phyloP scores from a whole-genome alignment of 192 early-diverging fungal genomes.

The Coemansia sp. region DNA sequence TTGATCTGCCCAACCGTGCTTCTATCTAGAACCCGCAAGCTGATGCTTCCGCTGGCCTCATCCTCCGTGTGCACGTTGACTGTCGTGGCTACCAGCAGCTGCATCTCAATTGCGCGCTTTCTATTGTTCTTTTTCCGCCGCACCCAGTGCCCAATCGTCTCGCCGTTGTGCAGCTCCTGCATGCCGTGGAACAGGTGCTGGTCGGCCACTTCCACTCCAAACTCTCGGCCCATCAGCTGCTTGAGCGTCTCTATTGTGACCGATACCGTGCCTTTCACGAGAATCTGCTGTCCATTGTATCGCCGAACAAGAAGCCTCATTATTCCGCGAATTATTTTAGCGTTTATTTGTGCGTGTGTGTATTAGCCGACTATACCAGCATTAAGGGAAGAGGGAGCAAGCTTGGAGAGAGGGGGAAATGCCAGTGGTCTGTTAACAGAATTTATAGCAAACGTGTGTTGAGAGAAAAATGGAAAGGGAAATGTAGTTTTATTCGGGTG shows the following conservation, averaged over 20 bases:
- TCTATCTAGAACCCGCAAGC: no score
- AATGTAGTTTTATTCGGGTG: no score
- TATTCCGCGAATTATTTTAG: no score
- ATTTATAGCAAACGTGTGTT: no score
- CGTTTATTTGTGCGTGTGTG: no score
- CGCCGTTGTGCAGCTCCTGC: not conserved
- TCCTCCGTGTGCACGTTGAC: not conserved
- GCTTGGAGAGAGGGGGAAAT: no score
- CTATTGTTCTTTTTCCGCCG: not conserved
- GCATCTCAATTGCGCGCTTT: not conserved
- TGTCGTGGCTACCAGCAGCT: not conserved
- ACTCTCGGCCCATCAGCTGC: not conserved
- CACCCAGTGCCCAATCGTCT: slow-evolving; percentile 1
- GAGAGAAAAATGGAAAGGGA: no score
- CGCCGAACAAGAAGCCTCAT: not conserved
- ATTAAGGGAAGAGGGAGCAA: no score
- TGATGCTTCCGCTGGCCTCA: not conserved
- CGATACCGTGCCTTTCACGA: not conserved
- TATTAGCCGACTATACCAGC: no score
- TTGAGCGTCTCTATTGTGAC: slow-evolving; percentile 2
- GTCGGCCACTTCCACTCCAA: not conserved
- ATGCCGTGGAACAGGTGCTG: not conserved
- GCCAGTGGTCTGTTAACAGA: not conserved
- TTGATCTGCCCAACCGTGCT: slow-evolving; percentile 5
- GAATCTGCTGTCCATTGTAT: not conserved